These are phyloP conservation scores for Tetrahymena malaccensis DNA, from an alignment of 73 alveolate genomes.

Conservation along the genomic window DNA sequence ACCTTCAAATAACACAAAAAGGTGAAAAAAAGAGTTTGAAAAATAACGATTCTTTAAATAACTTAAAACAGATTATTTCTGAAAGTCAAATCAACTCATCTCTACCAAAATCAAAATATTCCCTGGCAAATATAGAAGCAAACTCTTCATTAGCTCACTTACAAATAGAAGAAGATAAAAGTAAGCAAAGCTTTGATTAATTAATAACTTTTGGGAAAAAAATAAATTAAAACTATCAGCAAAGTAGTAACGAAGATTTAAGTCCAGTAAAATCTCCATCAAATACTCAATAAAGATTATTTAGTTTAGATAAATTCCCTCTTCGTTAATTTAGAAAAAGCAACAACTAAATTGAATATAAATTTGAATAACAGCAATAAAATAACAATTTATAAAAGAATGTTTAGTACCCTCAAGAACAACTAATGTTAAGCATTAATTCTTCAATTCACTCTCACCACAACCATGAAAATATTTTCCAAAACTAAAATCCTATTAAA, in stretches of 20 bases:
- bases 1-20: too few relatives aligned
- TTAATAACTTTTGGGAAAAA: neutral
- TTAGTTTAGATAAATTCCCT: neutral
- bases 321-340: neutral
- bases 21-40: neutral
- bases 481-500: neutral
- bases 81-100: neutral
- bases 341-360: neutral
- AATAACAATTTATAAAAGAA: too few relatives aligned
- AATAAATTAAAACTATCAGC: neutral
- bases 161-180: neutral
- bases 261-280: neutral
- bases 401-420: neutral
- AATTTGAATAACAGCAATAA: neutral
- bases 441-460: neutral
- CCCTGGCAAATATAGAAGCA: neutral
- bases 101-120: neutral
- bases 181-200: neutral
- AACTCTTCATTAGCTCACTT: neutral
- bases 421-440: neutral
- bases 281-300: too few relatives aligned
- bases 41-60: neutral
- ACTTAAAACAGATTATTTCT: neutral
- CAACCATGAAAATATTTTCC: neutral
- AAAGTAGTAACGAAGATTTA: neutral